These are phyloP conservation scores for Huiozyma naganishii DNA, from an alignment of 805 yeast species.

Conservation along the genomic window DNA sequence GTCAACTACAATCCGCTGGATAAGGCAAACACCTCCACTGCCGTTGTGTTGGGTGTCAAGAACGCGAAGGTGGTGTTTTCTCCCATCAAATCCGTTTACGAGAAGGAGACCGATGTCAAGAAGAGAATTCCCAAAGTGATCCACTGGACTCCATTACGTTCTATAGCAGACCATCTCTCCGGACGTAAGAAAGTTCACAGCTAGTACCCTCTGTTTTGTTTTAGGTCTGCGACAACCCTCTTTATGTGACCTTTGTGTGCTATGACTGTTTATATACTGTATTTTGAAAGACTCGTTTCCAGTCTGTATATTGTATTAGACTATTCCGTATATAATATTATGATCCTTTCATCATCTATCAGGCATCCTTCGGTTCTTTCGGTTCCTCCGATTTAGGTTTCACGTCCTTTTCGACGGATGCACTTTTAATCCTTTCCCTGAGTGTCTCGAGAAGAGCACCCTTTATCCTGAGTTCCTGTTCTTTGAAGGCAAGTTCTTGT, in stretches of 20 bases:
- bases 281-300: no score
- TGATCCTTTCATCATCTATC: no score
- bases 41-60: slow-evolving; percentile 74
- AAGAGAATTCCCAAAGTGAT: slow-evolving; percentile 82
- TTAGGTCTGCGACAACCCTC: not conserved
- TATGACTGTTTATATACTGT: no score
- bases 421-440: slow-evolving; percentile 4
- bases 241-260: not conserved
- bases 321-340: no score
- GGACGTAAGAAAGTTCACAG: slow-evolving; percentile 41
- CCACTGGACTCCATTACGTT: slow-evolving; percentile 70
- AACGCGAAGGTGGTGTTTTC: slow-evolving; percentile 67
- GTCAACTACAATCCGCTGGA: slow-evolving; percentile 18
- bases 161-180: slow-evolving; percentile 73
- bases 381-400: no score
- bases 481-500: slow-evolving; percentile 11
- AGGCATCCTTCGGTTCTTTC: no score
- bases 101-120: slow-evolving; percentile 70
- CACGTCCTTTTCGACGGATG: not conserved
- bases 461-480: slow-evolving; percentile 19
- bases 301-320: no score
- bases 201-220: not conserved
- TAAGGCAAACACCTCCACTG: slow-evolving; percentile 38
- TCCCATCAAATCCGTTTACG: slow-evolving; percentile 65
- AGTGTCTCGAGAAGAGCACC: slow-evolving; percentile 11